Percentiles rank a stretch among this genome's conserved stretches.
These are phyloP conservation scores for Naegleria gruberi DNA, from an alignment of 208 protist species.

Conservation along the genomic window DNA sequence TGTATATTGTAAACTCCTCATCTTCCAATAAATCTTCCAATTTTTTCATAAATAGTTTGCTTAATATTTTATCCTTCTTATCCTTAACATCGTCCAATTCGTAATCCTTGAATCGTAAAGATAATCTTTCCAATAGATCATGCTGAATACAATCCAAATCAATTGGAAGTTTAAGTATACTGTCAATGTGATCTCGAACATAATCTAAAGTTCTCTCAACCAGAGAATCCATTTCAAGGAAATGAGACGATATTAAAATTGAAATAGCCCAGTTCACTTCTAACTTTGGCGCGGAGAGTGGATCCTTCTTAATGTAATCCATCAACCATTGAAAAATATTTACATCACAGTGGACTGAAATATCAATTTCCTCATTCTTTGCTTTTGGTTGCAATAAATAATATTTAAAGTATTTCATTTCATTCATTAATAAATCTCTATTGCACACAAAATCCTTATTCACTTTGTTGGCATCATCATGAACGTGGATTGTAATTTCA, in stretches of 20 bases:
- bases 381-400: conserved; percentile 28
- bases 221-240: conserved; percentile 39
- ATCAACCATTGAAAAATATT: conserved; percentile 46
- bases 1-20: conserved; percentile 7
- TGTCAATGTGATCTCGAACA: conserved; percentile 28
- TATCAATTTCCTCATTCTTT: conserved; percentile 36
- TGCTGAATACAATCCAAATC: conserved; percentile 38
- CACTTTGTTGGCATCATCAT: conserved; percentile 25
- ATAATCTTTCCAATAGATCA: conserved; percentile 22
- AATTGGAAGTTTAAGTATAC: conserved; percentile 41
- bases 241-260: conserved; percentile 44
- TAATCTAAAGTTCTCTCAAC: conserved; percentile 32
- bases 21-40: conserved; percentile 25
- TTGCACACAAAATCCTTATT: conserved; percentile 33
- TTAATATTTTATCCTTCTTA: conserved; percentile 33
- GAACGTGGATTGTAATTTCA: neutral
- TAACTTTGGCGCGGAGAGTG: neutral
- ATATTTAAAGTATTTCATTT: conserved; percentile 43
- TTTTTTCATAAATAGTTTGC: conserved; percentile 33
- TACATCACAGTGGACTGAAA: conserved; percentile 41
- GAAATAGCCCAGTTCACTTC: conserved; percentile 32
- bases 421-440: conserved; percentile 29
- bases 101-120: conserved; percentile 29
- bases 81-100: conserved; percentile 37
- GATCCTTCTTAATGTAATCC: conserved; percentile 30